Evolutionary conservation across 2,329 filamentous ascomycete species (phyloP).

Genomic region (Beauveria rudraprayagi): DNA sequence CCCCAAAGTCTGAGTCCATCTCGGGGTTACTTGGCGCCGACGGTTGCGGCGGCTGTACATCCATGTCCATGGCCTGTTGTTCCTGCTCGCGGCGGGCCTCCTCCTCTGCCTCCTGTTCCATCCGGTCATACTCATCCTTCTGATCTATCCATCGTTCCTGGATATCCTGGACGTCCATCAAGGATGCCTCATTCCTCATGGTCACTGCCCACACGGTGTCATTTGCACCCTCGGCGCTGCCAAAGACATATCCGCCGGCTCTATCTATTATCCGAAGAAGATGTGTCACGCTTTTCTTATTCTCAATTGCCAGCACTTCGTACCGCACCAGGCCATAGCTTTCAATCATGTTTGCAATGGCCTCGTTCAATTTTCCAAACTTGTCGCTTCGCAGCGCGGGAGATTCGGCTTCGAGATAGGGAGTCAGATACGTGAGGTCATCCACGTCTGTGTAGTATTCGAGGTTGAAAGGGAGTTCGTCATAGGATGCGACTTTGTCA

Average conservation of each 20-base stretch:
- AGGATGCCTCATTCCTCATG: conserved; percentile 66
- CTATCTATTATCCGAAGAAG: conserved; percentile 83
- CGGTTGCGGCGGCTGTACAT: conserved; percentile 17
- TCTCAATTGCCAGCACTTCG: conserved; percentile 90
- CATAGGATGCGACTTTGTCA: conserved; percentile 82
- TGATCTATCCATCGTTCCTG: conserved; percentile 94
- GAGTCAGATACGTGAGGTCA: conserved; percentile 76
- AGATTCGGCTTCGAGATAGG: conserved; percentile 71
- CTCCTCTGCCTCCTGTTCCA: conserved; percentile 68
- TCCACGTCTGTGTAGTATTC: conserved; percentile 98
- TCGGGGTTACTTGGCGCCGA: conserved; percentile 19
- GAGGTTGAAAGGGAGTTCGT: conserved; percentile 84
- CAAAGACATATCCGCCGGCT: conserved; percentile 88
- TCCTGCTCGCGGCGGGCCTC: conserved; percentile 48
- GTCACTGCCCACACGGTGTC: conserved; percentile 97
- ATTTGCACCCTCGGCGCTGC: conserved; percentile 81
- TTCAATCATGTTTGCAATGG: conserved; percentile 79
- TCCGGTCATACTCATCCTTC: conserved; percentile 77
- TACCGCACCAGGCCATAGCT: conserved; percentile 86
- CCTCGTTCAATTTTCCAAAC: conserved; percentile 76
- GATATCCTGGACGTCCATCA: conserved; percentile 79
- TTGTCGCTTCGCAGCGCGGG: conserved; percentile 62
- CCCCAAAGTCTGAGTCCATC: conserved; percentile 41
- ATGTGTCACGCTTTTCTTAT: conserved; percentile 95
- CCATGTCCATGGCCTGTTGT: conserved; percentile 30